A percentile compares a stretch with the other conserved stretches of the same genome.
phyloP scores from a whole-genome alignment of 1,284 basidiomycete genomes.

The Phylloboletellus chloephorus region DNA sequence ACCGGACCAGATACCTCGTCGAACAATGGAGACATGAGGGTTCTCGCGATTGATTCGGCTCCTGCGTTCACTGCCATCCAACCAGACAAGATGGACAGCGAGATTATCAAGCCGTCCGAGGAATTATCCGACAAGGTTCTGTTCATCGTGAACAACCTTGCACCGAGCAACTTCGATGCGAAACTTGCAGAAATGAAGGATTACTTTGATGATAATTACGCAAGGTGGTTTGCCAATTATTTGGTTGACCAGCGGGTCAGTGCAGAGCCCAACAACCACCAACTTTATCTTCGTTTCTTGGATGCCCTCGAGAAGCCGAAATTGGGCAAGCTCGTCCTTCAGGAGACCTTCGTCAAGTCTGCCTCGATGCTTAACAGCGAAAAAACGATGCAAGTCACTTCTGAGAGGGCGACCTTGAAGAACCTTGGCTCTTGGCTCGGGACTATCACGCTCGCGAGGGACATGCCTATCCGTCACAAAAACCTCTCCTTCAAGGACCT shows the following conservation, averaged over 20 bases:
- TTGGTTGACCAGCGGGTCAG: constrained; percentile 94
- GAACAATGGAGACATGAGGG: constrained; percentile 37
- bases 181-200: constrained; percentile 83
- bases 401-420: constrained; percentile 87
- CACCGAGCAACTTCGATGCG: constrained; percentile 86
- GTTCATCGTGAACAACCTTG: constrained; percentile 98
- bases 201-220: constrained; percentile 75
- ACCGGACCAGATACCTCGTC: constrained; percentile 40
- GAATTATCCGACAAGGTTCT: constrained; percentile 91
- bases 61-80: constrained; percentile 71
- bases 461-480: constrained; percentile 89
- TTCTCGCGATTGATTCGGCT: constrained; percentile 38
- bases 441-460: constrained; percentile 85
- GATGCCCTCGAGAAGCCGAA: constrained; percentile 69
- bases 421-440: constrained; percentile 97
- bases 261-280: constrained; percentile 96
- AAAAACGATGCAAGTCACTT: constrained; percentile 77
- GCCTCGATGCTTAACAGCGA: constrained; percentile 87
- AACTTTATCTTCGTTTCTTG: constrained; percentile 90
- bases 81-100: constrained; percentile 57
- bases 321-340: constrained; percentile 75
- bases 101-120: constrained; percentile 72
- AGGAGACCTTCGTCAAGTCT: constrained; percentile 91
- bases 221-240: constrained; percentile 97
- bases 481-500: constrained; percentile 97